A percentile compares a stretch with the other conserved stretches of the same genome.
Evolutionary conservation across 495 filamentous ascomycete genomes (phyloP).

Genomic region (Neurospora sp.): DNA sequence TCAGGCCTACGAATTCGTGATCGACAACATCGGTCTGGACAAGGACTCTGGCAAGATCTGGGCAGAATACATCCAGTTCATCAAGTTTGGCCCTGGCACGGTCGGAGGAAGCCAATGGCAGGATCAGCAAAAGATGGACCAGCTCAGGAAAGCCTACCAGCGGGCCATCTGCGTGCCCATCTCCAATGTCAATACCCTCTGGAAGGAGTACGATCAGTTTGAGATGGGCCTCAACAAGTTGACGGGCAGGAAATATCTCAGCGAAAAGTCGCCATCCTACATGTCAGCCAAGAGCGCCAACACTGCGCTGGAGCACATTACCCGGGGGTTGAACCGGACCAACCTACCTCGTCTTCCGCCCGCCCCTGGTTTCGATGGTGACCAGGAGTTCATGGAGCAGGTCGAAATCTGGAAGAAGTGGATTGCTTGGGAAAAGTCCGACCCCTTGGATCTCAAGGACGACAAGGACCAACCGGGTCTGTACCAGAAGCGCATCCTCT

Average conservation of each 20-base stretch:
- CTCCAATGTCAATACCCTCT: slow-evolving; percentile 65
- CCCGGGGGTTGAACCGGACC: slow-evolving; percentile 62
- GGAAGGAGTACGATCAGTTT: slow-evolving; percentile 96
- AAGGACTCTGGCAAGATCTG: slow-evolving; percentile 85
- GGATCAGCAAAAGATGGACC: slow-evolving; percentile 95
- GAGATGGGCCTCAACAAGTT: slow-evolving; percentile 88
- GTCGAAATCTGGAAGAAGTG: slow-evolving; percentile 88
- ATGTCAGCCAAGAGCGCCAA: slow-evolving; percentile 86
- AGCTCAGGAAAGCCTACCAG: slow-evolving; percentile 82
- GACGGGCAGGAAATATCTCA: slow-evolving; percentile 81
- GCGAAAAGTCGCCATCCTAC: slow-evolving; percentile 82
- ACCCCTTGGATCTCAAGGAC: slow-evolving; percentile 69
- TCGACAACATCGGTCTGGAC: slow-evolving; percentile 84
- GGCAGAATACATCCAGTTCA: slow-evolving; percentile 86
- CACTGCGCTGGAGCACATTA: slow-evolving; percentile 75
- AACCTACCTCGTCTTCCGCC: slow-evolving; percentile 76
- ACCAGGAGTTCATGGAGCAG: slow-evolving; percentile 74
- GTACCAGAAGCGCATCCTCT: slow-evolving; percentile 68
- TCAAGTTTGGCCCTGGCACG: slow-evolving; percentile 73
- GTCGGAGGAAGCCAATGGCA: slow-evolving; percentile 85
- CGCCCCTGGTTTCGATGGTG: slow-evolving; percentile 73
- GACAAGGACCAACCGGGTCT: slow-evolving; percentile 73
- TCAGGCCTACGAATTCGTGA: slow-evolving; percentile 80
- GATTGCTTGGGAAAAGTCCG: slow-evolving; percentile 89
- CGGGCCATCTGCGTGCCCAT: slow-evolving; percentile 77